A percentile compares a stretch with the other conserved stretches of the same genome.
Evolutionary conservation across 2,329 filamentous ascomycete species (phyloP).

Genomic region (Cordyceps cicadae): DNA sequence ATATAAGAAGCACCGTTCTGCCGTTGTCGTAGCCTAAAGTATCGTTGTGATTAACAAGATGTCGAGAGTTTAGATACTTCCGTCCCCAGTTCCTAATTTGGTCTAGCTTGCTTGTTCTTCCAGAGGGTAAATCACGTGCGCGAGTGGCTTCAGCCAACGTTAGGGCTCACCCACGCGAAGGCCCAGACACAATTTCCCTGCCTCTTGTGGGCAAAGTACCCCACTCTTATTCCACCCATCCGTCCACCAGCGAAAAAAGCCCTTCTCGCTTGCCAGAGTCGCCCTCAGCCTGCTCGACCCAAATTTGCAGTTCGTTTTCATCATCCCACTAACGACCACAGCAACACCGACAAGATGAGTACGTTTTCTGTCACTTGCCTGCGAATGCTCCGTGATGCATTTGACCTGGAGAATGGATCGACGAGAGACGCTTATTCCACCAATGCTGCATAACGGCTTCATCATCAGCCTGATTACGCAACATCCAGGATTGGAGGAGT

Average conservation of each 20-base stretch:
- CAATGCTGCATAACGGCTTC: background rate
- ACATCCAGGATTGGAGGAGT: too few relatives aligned
- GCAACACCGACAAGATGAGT: slow-evolving; percentile 50
- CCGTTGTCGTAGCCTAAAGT: background rate
- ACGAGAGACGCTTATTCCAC: background rate
- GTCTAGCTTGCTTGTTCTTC: background rate
- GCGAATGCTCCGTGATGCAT: background rate
- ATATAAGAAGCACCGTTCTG: background rate
- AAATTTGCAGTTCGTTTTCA: slow-evolving; percentile 12
- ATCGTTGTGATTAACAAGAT: too few relatives aligned
- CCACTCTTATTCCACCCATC: background rate
- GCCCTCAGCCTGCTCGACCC: slow-evolving; percentile 5
- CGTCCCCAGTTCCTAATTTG: background rate
- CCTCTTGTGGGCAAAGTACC: background rate
- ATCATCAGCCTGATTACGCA: too few relatives aligned
- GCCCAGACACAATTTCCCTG: background rate
- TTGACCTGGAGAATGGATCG: background rate
- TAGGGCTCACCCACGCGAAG: slow-evolving; percentile 25
- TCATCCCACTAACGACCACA: slow-evolving; percentile 30
- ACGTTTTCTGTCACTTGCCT: slow-evolving; percentile 27
- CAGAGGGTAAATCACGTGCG: slow-evolving; percentile 26
- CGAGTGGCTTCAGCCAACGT: slow-evolving; percentile 14
- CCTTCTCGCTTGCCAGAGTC: slow-evolving; percentile 5
- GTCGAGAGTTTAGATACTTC: too few relatives aligned
- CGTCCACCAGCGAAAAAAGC: slow-evolving; percentile 28